Percentiles rank a stretch among this genome's conserved stretches.
phyloP scores from a whole-genome alignment of 2,329 filamentous ascomycete genomes.

The Drechslera avenae region DNA sequence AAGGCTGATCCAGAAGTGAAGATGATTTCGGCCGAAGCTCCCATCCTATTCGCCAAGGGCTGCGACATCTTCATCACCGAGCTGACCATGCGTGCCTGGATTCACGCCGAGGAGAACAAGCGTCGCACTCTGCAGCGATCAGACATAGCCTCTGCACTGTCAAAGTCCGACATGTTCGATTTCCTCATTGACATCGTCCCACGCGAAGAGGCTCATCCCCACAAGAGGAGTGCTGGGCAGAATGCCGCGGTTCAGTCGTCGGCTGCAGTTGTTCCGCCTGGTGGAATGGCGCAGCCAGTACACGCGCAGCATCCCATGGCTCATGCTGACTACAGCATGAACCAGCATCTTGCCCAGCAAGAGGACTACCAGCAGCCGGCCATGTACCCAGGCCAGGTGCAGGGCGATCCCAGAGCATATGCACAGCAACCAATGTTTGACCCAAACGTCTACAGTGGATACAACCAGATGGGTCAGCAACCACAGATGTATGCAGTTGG shows the following conservation, averaged over 20 bases:
- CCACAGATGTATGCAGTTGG: constrained; percentile 57
- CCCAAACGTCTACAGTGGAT: constrained; percentile 80
- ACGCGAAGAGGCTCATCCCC: constrained; percentile 85
- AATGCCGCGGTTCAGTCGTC: constrained; percentile 47
- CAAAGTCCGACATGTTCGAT: constrained; percentile 99
- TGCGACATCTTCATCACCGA: constrained; percentile 99
- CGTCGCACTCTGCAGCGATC: constrained; percentile 91
- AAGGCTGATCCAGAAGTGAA: constrained; percentile 99
- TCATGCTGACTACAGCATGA: constrained; percentile 62
- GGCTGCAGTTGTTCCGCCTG: constrained; percentile 48
- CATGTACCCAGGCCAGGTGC: constrained; percentile 83
- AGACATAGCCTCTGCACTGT: constrained; percentile 92
- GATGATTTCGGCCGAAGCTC: constrained; percentile 98
- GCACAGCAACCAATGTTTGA: constrained; percentile 82
- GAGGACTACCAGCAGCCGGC: constrained; percentile 77
- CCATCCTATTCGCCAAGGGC: constrained; percentile 96
- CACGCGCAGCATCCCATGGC: constrained; percentile 59
- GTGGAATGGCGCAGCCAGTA: constrained; percentile 49
- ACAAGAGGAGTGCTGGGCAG: constrained; percentile 66
- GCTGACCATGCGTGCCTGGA: constrained; percentile 99
- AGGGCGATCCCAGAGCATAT: constrained; percentile 73
- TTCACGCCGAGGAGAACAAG: constrained; percentile 99
- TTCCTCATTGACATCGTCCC: constrained; percentile 99
- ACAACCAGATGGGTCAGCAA: constrained; percentile 76
- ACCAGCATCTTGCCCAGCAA: constrained; percentile 63